Conservation (phyloP, 2,329 filamentous ascomycete species). For the Diplodia seriata region DNA sequence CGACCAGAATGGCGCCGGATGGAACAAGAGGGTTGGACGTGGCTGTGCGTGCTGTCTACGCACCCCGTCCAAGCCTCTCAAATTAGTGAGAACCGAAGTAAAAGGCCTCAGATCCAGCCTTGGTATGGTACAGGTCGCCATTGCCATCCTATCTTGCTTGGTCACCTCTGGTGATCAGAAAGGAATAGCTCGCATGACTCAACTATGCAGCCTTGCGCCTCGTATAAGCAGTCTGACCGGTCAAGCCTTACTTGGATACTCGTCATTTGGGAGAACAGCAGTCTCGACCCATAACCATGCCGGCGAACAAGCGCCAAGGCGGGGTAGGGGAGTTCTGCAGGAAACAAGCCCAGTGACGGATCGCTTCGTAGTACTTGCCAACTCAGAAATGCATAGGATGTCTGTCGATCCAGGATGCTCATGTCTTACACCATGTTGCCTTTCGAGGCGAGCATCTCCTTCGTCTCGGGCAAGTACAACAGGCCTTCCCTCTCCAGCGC, state of each 20-base stretch:
- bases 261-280: neutral
- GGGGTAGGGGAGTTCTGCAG: neutral
- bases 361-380: neutral
- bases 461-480: constrained; percentile 35
- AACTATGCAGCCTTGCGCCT: neutral
- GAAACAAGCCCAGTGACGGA: neutral
- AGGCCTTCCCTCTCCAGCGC: constrained; percentile 53
- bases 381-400: neutral
- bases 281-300: constrained; percentile 1
- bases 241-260: neutral
- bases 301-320: neutral
- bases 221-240: neutral
- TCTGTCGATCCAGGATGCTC: neutral
- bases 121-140: neutral
- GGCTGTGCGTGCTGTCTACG: neutral
- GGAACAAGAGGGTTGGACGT: neutral
- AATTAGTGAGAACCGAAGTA: neutral
- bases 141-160: neutral
- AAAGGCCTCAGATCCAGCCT: neutral
- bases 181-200: neutral
- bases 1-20: neutral
- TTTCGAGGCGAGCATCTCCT: constrained; percentile 23
- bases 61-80: neutral
- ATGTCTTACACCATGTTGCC: neutral
- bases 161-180: neutral